phyloP scores from a whole-genome alignment of 495 filamentous ascomycete species.

The Trichoderma reesei region DNA sequence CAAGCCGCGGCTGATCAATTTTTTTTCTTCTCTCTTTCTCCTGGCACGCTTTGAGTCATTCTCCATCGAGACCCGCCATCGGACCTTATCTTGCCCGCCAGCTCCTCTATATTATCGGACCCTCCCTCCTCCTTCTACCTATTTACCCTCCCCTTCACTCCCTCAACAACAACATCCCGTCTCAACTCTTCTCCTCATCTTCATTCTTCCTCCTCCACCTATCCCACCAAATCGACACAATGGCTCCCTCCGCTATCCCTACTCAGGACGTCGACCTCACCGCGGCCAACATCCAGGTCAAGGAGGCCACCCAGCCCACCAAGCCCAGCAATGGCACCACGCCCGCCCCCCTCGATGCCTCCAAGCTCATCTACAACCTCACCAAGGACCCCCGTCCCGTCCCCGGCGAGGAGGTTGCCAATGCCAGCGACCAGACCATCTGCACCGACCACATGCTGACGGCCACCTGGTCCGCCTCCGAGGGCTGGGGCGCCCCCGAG shows the following conservation, averaged over 20 bases:
- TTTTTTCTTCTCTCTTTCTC: not conserved
- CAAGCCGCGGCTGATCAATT: not conserved
- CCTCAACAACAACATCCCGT: not conserved
- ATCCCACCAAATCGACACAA: constrained; percentile 10
- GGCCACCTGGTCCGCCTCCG: constrained; percentile 51
- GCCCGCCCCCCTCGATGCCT: constrained; percentile 53
- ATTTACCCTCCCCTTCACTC: not conserved
- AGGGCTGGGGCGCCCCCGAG: constrained; percentile 70
- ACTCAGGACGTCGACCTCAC: constrained; percentile 33
- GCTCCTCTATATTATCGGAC: not conserved
- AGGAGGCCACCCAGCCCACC: constrained; percentile 24
- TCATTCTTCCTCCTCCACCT: not conserved
- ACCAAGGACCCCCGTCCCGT: constrained; percentile 59
- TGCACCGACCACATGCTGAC: constrained; percentile 92
- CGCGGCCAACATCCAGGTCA: constrained; percentile 32
- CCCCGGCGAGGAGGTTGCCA: constrained; percentile 45
- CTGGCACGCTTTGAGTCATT: not conserved
- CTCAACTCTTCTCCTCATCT: not conserved
- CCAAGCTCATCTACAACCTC: constrained; percentile 57
- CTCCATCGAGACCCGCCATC: constrained; percentile 4
- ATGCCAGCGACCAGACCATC: constrained; percentile 40
- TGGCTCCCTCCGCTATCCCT: constrained; percentile 25
- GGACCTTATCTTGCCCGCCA: not conserved
- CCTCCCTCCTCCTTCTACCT: not conserved
- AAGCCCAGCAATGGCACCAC: constrained; percentile 14